phyloP scores from a whole-genome alignment of 192 early-diverging fungal genomes.

The Ramicandelaber brevisporus region DNA sequence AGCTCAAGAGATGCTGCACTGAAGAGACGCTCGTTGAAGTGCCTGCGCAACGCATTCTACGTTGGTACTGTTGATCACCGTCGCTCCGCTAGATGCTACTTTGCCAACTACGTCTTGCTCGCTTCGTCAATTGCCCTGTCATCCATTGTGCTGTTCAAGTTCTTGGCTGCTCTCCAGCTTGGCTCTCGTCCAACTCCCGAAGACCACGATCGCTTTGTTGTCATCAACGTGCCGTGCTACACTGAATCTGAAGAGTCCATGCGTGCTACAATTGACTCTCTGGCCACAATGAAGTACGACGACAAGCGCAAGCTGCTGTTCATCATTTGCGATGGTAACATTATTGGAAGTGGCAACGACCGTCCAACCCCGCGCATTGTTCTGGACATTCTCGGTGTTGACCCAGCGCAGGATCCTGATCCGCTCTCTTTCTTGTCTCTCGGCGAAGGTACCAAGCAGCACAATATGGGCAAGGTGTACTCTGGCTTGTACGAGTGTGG shows the following conservation, averaged over 20 bases:
- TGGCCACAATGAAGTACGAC: conserved; percentile 74
- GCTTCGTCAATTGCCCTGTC: conserved; percentile 59
- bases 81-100: conserved; percentile 46
- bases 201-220: conserved; percentile 71
- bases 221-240: conserved; percentile 91
- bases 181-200: conserved; percentile 48
- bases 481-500: conserved; percentile 81
- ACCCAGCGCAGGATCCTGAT: conserved; percentile 59
- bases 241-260: conserved; percentile 92
- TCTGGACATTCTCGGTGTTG: conserved; percentile 86
- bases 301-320: conserved; percentile 94
- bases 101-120: conserved; percentile 65
- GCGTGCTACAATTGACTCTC: conserved; percentile 77
- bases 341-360: conserved; percentile 88
- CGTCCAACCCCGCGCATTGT: conserved; percentile 88
- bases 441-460: conserved; percentile 63
- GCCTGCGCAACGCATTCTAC: conserved; percentile 66
- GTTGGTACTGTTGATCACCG: conserved; percentile 67
- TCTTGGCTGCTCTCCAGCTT: conserved; percentile 81
- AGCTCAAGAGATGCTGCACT: too few relatives aligned
- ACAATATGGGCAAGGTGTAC: conserved; percentile 93
- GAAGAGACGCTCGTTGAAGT: conserved; percentile 29
- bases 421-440: conserved; percentile 65
- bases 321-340: conserved; percentile 88
- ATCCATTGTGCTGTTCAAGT: conserved; percentile 73